Percentiles rank a stretch among this genome's conserved stretches.
phyloP scores from a whole-genome alignment of 257 asterid species.

The Solanum sejunctum region DNA sequence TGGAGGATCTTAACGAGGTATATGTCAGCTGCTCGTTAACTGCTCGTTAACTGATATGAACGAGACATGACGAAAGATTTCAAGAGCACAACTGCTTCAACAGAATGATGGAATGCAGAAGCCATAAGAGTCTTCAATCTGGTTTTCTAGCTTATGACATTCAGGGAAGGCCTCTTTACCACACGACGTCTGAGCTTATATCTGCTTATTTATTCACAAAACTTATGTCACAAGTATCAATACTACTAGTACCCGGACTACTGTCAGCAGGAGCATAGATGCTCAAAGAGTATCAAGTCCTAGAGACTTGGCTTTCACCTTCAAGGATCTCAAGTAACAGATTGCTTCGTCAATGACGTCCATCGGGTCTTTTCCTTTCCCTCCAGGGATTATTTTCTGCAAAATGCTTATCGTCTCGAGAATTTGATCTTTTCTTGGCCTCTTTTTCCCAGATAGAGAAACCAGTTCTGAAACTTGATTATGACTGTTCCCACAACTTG shows the following conservation, averaged over 20 bases:
- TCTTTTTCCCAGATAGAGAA: slow-evolving; percentile 22
- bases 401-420: slow-evolving; percentile 40
- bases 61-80: neutral
- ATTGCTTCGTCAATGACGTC: slow-evolving; percentile 73
- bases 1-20: slow-evolving; percentile 7
- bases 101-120: neutral
- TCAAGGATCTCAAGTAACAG: slow-evolving; percentile 54
- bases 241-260: neutral
- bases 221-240: neutral
- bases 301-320: slow-evolving; percentile 50
- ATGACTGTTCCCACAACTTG: slow-evolving; percentile 29
- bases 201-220: slow-evolving; percentile 3
- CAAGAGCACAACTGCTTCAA: neutral
- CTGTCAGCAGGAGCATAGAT: neutral
- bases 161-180: neutral
- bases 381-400: slow-evolving; percentile 51
- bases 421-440: slow-evolving; percentile 47
- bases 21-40: slow-evolving; percentile 5
- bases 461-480: neutral
- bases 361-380: slow-evolving; percentile 40
- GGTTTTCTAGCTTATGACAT: neutral
- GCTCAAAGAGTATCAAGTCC: slow-evolving; percentile 45
- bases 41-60: neutral
- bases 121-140: neutral
- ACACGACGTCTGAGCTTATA: neutral